Evolutionary conservation across 1,284 basidiomycete species (phyloP).

Genomic region (Boletus sp.): DNA sequence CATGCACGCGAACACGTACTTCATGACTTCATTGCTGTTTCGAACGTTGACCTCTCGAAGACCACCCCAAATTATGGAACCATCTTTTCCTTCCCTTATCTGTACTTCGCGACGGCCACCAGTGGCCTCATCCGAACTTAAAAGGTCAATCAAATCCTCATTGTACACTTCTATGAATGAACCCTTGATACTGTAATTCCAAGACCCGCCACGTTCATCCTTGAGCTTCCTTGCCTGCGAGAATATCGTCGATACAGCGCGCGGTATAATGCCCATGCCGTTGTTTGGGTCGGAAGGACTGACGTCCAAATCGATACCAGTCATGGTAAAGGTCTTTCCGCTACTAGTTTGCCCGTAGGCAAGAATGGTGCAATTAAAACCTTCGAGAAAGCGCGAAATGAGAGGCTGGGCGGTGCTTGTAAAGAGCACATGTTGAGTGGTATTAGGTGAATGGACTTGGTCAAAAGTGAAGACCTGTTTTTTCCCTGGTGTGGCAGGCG

Average conservation of each 20-base stretch:
- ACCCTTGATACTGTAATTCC: constrained; percentile 75
- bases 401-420: constrained; percentile 80
- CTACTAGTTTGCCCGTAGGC: constrained; percentile 98
- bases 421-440: constrained; percentile 84
- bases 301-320: constrained; percentile 81
- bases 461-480: constrained; percentile 93
- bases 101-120: constrained; percentile 79
- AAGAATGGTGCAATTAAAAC: constrained; percentile 96
- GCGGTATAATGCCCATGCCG: constrained; percentile 91
- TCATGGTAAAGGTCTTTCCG: constrained; percentile 98
- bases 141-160: constrained; percentile 90
- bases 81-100: constrained; percentile 95
- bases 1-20: constrained; percentile 46
- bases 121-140: constrained; percentile 65
- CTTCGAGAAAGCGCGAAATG: constrained; percentile 88
- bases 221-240: constrained; percentile 70
- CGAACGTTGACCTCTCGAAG: constrained; percentile 87
- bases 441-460: constrained; percentile 81
- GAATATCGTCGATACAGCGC: constrained; percentile 92
- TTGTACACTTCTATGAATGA: constrained; percentile 98
- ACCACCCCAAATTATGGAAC: constrained; percentile 96
- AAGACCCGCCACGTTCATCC: constrained; percentile 66
- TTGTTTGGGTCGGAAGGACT: constrained; percentile 72
- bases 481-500: constrained; percentile 47
- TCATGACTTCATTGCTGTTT: constrained; percentile 87